phyloP scores from a whole-genome alignment of 345 rosid genomes.

The Hevea brasiliensis region DNA sequence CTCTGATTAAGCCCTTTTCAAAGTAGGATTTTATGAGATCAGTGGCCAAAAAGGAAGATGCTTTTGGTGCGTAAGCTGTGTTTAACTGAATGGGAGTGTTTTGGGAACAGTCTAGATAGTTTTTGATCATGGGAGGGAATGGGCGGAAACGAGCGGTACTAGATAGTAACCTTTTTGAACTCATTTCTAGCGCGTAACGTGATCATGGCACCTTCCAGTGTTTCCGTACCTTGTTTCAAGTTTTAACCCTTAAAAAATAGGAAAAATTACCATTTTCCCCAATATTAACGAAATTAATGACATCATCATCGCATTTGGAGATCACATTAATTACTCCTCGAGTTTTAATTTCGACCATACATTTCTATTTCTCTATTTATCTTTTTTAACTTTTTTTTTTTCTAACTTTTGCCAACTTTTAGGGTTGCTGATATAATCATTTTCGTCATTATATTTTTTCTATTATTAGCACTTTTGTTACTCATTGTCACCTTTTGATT shows the following conservation, averaged over 20 bases:
- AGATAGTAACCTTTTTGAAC: constrained; percentile 30
- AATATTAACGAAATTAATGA: no score
- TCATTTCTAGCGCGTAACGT: constrained; percentile 23
- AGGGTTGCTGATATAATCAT: no score
- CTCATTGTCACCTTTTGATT: no score
- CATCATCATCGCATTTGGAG: no score
- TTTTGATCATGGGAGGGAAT: constrained; percentile 42
- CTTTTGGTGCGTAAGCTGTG: constrained; percentile 34
- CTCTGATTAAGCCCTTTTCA: constrained; percentile 36
- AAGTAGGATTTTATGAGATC: constrained; percentile 54
- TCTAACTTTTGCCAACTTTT: no score
- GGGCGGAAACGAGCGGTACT: constrained; percentile 28
- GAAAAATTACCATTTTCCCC: no score
- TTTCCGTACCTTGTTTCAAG: background rate
- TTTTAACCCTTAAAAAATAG: background rate
- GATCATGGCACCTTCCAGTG: constrained; percentile 6
- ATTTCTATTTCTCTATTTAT: no score
- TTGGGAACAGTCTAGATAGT: constrained; percentile 45
- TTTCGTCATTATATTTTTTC: no score
- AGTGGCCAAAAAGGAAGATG: constrained; percentile 65
- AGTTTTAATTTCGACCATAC: no score
- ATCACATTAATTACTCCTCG: no score
- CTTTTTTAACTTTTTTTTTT: no score
- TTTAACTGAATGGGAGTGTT: constrained; percentile 18
- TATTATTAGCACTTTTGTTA: no score